Evolutionary conservation across 2,329 filamentous ascomycete species (phyloP).

Genomic region (Immersiporthe knoxdaviesiana): DNA sequence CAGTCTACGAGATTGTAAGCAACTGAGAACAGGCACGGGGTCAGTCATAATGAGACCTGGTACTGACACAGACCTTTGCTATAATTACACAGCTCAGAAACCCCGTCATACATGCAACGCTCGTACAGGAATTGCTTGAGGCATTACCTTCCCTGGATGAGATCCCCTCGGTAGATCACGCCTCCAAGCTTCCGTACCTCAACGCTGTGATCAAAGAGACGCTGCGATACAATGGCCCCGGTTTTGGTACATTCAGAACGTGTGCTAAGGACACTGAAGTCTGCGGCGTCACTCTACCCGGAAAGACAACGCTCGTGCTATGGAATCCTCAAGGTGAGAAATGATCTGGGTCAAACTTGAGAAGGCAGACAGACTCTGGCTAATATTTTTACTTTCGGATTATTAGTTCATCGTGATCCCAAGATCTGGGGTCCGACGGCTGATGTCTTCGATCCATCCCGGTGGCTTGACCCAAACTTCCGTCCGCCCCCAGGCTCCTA

Average conservation of each 20-base stretch:
- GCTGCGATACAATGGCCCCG: constrained; percentile 9
- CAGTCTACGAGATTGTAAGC: constrained; percentile 14
- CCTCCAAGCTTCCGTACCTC: constrained; percentile 6
- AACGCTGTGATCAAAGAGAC: constrained; percentile 14
- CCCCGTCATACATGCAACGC: background rate
- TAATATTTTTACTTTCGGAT: background rate
- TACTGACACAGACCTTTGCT: background rate
- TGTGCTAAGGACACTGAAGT: constrained; percentile 7
- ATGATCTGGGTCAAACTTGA: background rate
- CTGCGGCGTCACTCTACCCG: constrained; percentile 4
- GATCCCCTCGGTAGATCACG: constrained; percentile 3
- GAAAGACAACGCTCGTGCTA: constrained; percentile 7
- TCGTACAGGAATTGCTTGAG: constrained; percentile 7
- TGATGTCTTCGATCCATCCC: constrained; percentile 10
- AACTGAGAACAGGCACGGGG: background rate
- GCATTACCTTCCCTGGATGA: background rate
- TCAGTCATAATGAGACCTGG: too few species aligned
- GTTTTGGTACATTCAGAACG: constrained; percentile 7
- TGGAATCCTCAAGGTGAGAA: constrained; percentile 14
- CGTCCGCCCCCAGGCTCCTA: constrained; percentile 12
- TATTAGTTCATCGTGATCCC: constrained; percentile 8
- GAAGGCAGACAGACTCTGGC: background rate
- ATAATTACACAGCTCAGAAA: background rate
- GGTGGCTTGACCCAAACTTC: constrained; percentile 10
- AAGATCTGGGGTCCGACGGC: constrained; percentile 9